Conservation (phyloP, 352 stramenopile species). For the Phytophthora nicotianae region DNA sequence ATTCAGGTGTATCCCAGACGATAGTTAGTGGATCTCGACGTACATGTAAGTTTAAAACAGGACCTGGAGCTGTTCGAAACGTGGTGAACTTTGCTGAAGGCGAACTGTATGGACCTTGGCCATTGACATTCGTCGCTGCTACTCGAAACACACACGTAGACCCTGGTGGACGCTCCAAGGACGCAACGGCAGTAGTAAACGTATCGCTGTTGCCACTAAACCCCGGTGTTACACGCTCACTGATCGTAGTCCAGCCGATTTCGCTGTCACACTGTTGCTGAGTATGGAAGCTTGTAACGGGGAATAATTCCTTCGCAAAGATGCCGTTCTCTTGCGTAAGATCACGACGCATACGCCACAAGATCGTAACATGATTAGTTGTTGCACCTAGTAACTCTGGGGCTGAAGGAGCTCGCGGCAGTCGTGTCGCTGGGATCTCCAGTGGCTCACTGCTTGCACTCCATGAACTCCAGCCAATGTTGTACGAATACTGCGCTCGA, state of each 20-base stretch:
- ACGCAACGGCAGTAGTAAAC: constrained; percentile 36
- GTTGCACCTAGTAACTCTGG: constrained; percentile 48
- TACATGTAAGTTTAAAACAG: constrained; percentile 29
- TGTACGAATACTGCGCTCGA: constrained; percentile 41
- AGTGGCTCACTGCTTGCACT: constrained; percentile 48
- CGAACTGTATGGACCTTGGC: constrained; percentile 54
- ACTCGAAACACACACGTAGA: constrained; percentile 62
- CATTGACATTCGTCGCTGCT: constrained; percentile 54
- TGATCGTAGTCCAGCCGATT: constrained; percentile 50
- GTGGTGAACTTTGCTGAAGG: constrained; percentile 45
- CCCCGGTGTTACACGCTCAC: constrained; percentile 33
- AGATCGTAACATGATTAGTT: constrained; percentile 43
- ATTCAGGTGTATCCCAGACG: constrained; percentile 42
- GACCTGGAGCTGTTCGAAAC: constrained; percentile 23
- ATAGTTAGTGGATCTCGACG: constrained; percentile 35
- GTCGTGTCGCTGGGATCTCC: constrained; percentile 38
- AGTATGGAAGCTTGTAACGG: constrained; percentile 41
- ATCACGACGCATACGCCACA: constrained; percentile 45
- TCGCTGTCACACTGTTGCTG: constrained; percentile 63
- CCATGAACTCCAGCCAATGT: constrained; percentile 56
- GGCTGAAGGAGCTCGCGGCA: constrained; percentile 44
- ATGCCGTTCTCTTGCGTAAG: constrained; percentile 9
- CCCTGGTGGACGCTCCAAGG: constrained; percentile 39
- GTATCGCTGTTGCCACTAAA: constrained; percentile 21
- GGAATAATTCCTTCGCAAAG: constrained; percentile 42